Percentiles rank a stretch among this genome's conserved stretches.
Conservation (phyloP, 2,329 filamentous ascomycete species). For the Cephalotrichum gorgonifer region DNA sequence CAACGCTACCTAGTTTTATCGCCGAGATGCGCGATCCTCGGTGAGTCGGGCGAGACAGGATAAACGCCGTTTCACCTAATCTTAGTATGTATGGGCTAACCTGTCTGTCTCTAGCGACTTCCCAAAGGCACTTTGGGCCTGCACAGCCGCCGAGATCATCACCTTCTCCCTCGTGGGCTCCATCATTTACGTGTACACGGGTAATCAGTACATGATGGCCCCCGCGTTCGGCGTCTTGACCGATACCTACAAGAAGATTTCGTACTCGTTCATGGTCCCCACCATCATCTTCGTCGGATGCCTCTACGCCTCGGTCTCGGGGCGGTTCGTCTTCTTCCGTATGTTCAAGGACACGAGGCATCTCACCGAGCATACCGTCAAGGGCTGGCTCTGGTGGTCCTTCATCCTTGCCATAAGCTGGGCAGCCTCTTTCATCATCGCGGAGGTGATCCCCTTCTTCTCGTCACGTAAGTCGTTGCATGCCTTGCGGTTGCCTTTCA, state of each 20-base stretch:
- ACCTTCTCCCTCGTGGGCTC: slow-evolving; percentile 75
- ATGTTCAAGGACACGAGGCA: slow-evolving; percentile 72
- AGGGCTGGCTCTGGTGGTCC: slow-evolving; percentile 73
- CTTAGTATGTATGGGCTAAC: not conserved
- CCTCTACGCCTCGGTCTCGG: slow-evolving; percentile 80
- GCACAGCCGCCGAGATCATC: slow-evolving; percentile 79
- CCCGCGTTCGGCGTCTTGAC: slow-evolving; percentile 81
- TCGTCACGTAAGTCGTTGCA: slow-evolving; percentile 32
- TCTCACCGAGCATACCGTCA: slow-evolving; percentile 67
- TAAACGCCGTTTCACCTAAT: not conserved
- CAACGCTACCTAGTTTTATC: slow-evolving; percentile 88
- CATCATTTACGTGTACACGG: slow-evolving; percentile 78
- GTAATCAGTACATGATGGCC: slow-evolving; percentile 77
- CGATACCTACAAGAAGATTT: slow-evolving; percentile 73
- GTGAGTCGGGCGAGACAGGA: slow-evolving; percentile 13
- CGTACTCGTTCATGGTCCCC: slow-evolving; percentile 92
- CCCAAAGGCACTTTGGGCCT: slow-evolving; percentile 83
- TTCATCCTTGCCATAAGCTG: slow-evolving; percentile 61
- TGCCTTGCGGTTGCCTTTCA: slow-evolving; percentile 19
- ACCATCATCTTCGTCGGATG: slow-evolving; percentile 89
- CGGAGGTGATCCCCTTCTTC: slow-evolving; percentile 91
- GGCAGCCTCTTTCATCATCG: slow-evolving; percentile 85
- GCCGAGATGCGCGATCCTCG: slow-evolving; percentile 71
- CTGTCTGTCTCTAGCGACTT: slow-evolving; percentile 51
- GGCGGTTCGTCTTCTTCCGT: slow-evolving; percentile 86